These are phyloP conservation scores for Jacaranda mimosifolia DNA, from an alignment of 257 asterid genomes.

Conservation along the genomic window DNA sequence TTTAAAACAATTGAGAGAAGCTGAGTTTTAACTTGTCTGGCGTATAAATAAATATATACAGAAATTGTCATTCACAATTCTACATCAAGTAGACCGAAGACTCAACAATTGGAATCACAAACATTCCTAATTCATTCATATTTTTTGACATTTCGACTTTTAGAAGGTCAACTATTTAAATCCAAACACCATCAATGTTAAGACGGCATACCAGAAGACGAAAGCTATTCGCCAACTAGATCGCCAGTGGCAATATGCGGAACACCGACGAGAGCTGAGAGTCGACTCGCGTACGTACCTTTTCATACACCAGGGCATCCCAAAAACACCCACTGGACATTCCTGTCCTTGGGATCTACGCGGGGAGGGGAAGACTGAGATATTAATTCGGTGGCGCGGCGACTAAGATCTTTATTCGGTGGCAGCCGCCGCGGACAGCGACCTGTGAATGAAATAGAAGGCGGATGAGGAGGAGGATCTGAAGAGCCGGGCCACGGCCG, in stretches of 20 bases:
- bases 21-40: neutral
- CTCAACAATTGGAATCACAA: neutral
- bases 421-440: conserved; percentile 56
- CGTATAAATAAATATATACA: neutral
- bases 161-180: neutral
- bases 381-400: conserved; percentile 32
- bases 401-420: too few relatives aligned
- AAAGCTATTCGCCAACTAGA: conserved; percentile 74
- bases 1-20: neutral
- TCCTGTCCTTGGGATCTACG: conserved; percentile 51
- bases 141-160: neutral
- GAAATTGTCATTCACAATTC: neutral
- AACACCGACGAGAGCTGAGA: conserved; percentile 62
- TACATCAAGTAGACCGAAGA: neutral
- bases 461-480: conserved; percentile 49
- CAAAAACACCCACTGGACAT: conserved; percentile 69
- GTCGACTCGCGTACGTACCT: conserved; percentile 78
- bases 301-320: conserved; percentile 83
- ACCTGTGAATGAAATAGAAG: conserved; percentile 35
- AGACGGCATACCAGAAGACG: conserved; percentile 49
- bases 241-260: conserved; percentile 87
- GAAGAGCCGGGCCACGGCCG: conserved; percentile 66
- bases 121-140: neutral
- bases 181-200: neutral
- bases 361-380: conserved; percentile 37